A percentile compares a stretch with the other conserved stretches of the same genome.
phyloP scores from a whole-genome alignment of 148 eudicot genomes.

The Persicaria tinctoria region DNA sequence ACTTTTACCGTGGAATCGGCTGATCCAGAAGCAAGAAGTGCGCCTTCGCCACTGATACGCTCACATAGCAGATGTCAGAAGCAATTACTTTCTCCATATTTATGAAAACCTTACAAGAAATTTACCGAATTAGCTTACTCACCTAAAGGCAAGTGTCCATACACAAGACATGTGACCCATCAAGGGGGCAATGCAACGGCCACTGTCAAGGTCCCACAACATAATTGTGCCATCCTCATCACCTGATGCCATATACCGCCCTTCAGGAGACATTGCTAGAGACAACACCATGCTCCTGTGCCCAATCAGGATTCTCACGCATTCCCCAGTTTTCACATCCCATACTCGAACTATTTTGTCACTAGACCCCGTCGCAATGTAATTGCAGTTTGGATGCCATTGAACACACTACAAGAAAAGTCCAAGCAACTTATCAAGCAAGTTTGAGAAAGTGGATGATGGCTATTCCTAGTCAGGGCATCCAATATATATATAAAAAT shows the following conservation, averaged over 20 bases:
- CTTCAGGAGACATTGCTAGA: slow-evolving; percentile 98
- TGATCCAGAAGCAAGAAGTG: slow-evolving; percentile 98
- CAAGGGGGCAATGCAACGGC: slow-evolving; percentile 86
- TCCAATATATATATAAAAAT: no score
- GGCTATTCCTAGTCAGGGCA: neutral
- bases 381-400: slow-evolving; percentile 98
- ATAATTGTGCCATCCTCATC: slow-evolving; percentile 96
- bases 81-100: neutral
- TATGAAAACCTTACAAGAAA: neutral
- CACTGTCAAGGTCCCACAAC: slow-evolving; percentile 98
- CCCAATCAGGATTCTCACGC: slow-evolving; percentile 89
- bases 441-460: neutral
- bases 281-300: slow-evolving; percentile 85
- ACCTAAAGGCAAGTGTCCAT: slow-evolving; percentile 96
- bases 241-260: slow-evolving; percentile 97
- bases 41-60: slow-evolving; percentile 79
- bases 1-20: slow-evolving; percentile 97
- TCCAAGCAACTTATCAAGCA: slow-evolving; percentile 4
- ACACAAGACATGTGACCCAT: slow-evolving; percentile 92
- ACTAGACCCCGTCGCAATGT: slow-evolving; percentile 98
- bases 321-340: slow-evolving; percentile 94
- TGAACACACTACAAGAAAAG: slow-evolving; percentile 67
- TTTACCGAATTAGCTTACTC: slow-evolving; percentile 7
- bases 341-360: slow-evolving; percentile 96
- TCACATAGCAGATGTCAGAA: slow-evolving; percentile 2